phyloP scores from a whole-genome alignment of 2,329 filamentous ascomycete genomes.

The Didymella glomerata region DNA sequence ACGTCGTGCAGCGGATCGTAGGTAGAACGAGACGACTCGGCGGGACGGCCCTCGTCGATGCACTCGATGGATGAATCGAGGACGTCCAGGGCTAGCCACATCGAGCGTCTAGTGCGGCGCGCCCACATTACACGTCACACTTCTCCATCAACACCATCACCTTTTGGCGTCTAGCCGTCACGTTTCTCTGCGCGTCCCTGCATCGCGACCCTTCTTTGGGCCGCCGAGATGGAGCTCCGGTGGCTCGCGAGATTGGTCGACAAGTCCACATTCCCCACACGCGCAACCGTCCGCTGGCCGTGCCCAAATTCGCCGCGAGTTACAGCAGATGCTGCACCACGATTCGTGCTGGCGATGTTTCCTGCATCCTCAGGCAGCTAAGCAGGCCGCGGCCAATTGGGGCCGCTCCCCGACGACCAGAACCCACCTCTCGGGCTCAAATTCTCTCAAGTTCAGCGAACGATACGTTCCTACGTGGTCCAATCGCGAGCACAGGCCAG shows the following conservation, averaged over 20 bases:
- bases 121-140: slow-evolving; percentile 41
- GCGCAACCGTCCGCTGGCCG: slow-evolving; percentile 32
- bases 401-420: slow-evolving; percentile 28
- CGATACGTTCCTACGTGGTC: slow-evolving; percentile 47
- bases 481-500: slow-evolving; percentile 44
- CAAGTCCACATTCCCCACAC: slow-evolving; percentile 32
- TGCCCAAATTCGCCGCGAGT: slow-evolving; percentile 24
- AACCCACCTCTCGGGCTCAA: slow-evolving; percentile 42
- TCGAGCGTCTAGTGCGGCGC: slow-evolving; percentile 22
- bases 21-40: slow-evolving; percentile 28
- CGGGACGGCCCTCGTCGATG: slow-evolving; percentile 34
- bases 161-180: slow-evolving; percentile 29
- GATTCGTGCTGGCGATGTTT: slow-evolving; percentile 32
- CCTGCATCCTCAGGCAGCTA: slow-evolving; percentile 39
- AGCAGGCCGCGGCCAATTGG: slow-evolving; percentile 38
- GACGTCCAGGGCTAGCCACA: slow-evolving; percentile 1
- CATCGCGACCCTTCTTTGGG: slow-evolving; percentile 36
- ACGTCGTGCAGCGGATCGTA: slow-evolving; percentile 31
- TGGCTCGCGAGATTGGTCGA: slow-evolving; percentile 32
- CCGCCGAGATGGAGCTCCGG: slow-evolving; percentile 29
- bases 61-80: slow-evolving; percentile 16
- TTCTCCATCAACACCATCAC: slow-evolving; percentile 36
- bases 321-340: slow-evolving; percentile 39
- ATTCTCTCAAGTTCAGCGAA: slow-evolving; percentile 42
- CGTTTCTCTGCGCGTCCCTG: slow-evolving; percentile 39